Conservation (phyloP, 352 stramenopile genomes). For the Globisporangium iwayamae region DNA sequence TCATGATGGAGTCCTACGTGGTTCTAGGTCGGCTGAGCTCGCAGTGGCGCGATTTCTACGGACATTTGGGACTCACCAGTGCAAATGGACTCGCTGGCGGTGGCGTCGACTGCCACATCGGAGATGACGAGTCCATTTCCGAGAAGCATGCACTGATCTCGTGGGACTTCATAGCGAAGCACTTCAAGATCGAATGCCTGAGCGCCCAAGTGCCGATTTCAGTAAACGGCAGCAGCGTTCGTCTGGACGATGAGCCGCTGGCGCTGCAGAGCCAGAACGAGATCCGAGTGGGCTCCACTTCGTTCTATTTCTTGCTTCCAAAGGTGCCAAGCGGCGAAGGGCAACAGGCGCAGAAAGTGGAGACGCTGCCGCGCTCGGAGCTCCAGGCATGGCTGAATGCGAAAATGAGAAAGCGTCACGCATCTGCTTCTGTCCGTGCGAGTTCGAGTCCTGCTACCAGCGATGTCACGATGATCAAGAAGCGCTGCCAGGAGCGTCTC, state of each 20-base stretch:
- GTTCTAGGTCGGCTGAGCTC: conserved; percentile 60
- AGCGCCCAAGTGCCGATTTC: conserved; percentile 45
- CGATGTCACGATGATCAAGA: conserved; percentile 14
- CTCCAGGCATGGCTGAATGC: conserved; percentile 31
- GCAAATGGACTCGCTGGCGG: conserved; percentile 47
- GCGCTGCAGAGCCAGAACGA: conserved; percentile 46
- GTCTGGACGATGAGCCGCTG: conserved; percentile 41
- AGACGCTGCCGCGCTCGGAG: conserved; percentile 20
- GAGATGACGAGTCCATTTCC: conserved; percentile 57
- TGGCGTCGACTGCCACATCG: conserved; percentile 68
- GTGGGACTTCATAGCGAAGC: conserved; percentile 40
- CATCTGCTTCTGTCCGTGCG: neutral
- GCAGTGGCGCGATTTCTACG: conserved; percentile 61
- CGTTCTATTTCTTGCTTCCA: conserved; percentile 78
- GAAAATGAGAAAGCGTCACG: conserved; percentile 24
- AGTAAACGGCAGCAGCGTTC: conserved; percentile 63
- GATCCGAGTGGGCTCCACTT: conserved; percentile 63
- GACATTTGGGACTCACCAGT: conserved; percentile 37
- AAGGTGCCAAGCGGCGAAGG: conserved; percentile 19
- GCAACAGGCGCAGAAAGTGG: neutral
- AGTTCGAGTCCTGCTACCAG: neutral
- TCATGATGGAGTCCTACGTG: conserved; percentile 59
- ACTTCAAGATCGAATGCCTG: conserved; percentile 72
- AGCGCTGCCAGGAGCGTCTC: conserved; percentile 19
- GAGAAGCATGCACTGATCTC: conserved; percentile 60